Percentiles rank a stretch among this genome's conserved stretches.
Evolutionary conservation across 306 rosid genomes (phyloP).

Genomic region (Citrullus mucosospermus): DNA sequence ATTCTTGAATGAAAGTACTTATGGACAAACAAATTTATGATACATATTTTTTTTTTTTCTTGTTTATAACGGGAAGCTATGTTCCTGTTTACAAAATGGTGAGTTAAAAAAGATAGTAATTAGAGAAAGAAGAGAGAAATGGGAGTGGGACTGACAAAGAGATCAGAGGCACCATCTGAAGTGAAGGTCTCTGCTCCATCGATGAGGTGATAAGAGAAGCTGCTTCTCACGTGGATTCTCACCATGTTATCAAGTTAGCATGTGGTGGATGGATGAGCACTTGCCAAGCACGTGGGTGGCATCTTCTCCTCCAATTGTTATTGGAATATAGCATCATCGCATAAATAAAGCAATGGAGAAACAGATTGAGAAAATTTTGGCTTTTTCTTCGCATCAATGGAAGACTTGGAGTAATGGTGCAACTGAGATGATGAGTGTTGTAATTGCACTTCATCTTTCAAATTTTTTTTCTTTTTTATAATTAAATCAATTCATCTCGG

Average conservation of each 20-base stretch:
- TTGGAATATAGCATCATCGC: not conserved
- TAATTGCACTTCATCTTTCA: too few relatives aligned
- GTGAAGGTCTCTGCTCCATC: not conserved
- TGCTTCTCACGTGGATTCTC: conserved; percentile 8
- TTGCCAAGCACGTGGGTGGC: not conserved
- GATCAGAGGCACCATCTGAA: not conserved
- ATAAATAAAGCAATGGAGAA: not conserved
- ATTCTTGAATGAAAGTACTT: too few relatives aligned
- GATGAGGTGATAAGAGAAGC: not conserved
- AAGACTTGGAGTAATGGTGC: not conserved
- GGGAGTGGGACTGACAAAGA: not conserved
- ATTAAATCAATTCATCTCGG: too few relatives aligned
- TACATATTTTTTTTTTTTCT: too few relatives aligned
- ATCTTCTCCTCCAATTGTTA: not conserved
- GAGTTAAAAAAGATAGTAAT: not conserved
- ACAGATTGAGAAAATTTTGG: not conserved
- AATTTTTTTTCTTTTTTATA: too few relatives aligned
- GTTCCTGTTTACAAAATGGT: not conserved
- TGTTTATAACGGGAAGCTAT: not conserved
- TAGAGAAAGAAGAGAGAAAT: not conserved
- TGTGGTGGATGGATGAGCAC: not conserved
- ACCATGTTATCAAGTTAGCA: not conserved
- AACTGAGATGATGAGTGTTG: not conserved
- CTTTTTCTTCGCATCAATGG: not conserved
- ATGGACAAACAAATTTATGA: too few relatives aligned